phyloP scores from a whole-genome alignment of 805 yeast genomes.

The Kluyveromyces aestuarii region DNA sequence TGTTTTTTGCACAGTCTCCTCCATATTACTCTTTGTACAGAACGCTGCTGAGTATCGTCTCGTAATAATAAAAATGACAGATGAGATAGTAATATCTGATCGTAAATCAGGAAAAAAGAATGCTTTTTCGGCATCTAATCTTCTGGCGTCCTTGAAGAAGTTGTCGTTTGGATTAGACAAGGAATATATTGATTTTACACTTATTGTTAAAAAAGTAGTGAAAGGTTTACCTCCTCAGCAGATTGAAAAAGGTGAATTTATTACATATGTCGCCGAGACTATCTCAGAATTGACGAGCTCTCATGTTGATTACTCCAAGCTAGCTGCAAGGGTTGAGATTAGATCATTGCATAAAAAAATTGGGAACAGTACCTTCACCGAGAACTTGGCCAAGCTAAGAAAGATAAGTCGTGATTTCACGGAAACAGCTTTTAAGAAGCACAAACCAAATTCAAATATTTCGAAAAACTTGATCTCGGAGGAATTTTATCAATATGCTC shows the following conservation, averaged over 20 bases:
- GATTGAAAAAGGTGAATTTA: conserved; percentile 78
- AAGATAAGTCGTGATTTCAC: background rate
- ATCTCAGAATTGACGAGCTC: conserved; percentile 93
- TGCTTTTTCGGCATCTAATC: background rate
- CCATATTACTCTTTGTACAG: background rate
- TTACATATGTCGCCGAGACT: conserved; percentile 81
- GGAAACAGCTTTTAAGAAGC: background rate
- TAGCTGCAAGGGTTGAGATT: conserved; percentile 91
- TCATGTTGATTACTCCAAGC: conserved; percentile 92
- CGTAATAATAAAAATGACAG: conserved; percentile 1
- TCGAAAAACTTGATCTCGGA: conserved; percentile 43
- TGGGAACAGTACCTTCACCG: conserved; percentile 8
- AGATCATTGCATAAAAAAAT: conserved; percentile 79
- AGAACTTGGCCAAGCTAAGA: conserved; percentile 8
- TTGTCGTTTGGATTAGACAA: conserved; percentile 86
- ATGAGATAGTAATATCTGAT: conserved; percentile 1
- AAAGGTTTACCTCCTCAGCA: conserved; percentile 71
- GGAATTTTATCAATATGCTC: conserved; percentile 51
- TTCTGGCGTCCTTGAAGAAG: conserved; percentile 1
- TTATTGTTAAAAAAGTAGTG: conserved; percentile 84
- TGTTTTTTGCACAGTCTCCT: too few species aligned
- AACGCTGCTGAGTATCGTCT: background rate
- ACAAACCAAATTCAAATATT: background rate
- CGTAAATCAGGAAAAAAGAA: background rate
- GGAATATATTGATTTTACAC: conserved; percentile 79